These are phyloP conservation scores for Puccinia horiana DNA, from an alignment of 1,284 basidiomycete genomes.

Conservation along the genomic window DNA sequence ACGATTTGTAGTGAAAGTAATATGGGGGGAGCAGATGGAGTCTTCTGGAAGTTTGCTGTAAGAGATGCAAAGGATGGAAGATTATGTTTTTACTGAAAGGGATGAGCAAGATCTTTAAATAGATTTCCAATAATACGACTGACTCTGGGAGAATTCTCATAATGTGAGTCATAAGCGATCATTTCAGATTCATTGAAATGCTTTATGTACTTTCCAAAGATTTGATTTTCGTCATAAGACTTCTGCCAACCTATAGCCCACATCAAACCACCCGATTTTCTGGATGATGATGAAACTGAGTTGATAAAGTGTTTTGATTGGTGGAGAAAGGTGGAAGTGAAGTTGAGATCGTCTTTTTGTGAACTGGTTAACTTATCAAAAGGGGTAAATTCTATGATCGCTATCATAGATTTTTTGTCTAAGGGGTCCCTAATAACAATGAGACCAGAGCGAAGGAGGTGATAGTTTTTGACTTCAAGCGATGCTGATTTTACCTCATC, in stretches of 20 bases:
- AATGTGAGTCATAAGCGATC: not conserved
- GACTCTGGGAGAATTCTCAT: not conserved
- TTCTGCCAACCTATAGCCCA: not conserved
- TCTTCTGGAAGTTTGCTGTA: not conserved
- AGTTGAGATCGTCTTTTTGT: not conserved
- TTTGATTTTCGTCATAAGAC: not conserved
- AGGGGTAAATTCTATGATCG: not conserved
- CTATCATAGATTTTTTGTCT: not conserved
- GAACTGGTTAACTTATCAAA: not conserved
- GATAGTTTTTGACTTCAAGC: not conserved
- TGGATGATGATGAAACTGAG: not conserved
- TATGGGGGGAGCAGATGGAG: not conserved
- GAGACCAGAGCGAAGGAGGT: not conserved
- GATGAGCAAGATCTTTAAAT: not conserved
- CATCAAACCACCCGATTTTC: not conserved
- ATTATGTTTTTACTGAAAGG: conserved; percentile 5
- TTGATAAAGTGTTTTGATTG: not conserved
- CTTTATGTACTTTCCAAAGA: not conserved
- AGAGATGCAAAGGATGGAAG: not conserved
- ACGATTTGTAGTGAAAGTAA: not conserved
- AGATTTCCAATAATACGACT: not conserved
- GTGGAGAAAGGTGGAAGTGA: not conserved
- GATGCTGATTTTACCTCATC: not conserved
- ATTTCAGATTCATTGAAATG: not conserved
- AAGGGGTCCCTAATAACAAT: not conserved